Evolutionary conservation across 495 filamentous ascomycete genomes (phyloP).

Genomic region (Aspergillus homomorphus): DNA sequence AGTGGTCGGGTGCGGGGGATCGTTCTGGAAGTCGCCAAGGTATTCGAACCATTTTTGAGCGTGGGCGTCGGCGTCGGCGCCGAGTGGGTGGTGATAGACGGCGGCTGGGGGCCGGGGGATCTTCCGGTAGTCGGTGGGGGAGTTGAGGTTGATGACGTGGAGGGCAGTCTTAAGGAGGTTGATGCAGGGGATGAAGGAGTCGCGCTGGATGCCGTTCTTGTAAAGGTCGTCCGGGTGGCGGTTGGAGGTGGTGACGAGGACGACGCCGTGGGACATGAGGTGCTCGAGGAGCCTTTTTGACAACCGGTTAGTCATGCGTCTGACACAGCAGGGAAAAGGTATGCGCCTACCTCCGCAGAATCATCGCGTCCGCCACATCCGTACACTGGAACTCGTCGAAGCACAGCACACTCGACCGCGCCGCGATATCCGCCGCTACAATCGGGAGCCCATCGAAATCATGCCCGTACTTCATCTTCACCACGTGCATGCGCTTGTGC

Average conservation of each 20-base stretch:
- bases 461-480: conserved; percentile 84
- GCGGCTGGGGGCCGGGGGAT: conserved; percentile 90
- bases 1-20: conserved; percentile 69
- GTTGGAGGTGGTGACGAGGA: conserved; percentile 95
- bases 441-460: conserved; percentile 91
- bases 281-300: conserved; percentile 68
- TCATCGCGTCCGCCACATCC: conserved; percentile 99
- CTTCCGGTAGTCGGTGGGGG: conserved; percentile 93
- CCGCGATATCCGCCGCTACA: conserved; percentile 88
- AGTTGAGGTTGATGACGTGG: conserved; percentile 89
- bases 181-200: conserved; percentile 94
- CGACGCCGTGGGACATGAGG: conserved; percentile 93
- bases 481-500: conserved; percentile 83
- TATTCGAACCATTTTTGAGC: conserved; percentile 93
- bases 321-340: not conserved
- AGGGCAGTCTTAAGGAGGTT: conserved; percentile 80
- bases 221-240: conserved; percentile 94
- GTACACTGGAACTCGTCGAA: conserved; percentile 99
- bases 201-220: conserved; percentile 95
- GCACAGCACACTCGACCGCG: conserved; percentile 80
- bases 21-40: conserved; percentile 75
- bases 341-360: conserved; percentile 63
- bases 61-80: conserved; percentile 70
- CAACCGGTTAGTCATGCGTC: not conserved
- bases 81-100: conserved; percentile 86